Percentiles rank a stretch among this genome's conserved stretches.
Conservation (phyloP, 2,329 filamentous ascomycete species). For the Stagonosporopsis chrysanthemi region DNA sequence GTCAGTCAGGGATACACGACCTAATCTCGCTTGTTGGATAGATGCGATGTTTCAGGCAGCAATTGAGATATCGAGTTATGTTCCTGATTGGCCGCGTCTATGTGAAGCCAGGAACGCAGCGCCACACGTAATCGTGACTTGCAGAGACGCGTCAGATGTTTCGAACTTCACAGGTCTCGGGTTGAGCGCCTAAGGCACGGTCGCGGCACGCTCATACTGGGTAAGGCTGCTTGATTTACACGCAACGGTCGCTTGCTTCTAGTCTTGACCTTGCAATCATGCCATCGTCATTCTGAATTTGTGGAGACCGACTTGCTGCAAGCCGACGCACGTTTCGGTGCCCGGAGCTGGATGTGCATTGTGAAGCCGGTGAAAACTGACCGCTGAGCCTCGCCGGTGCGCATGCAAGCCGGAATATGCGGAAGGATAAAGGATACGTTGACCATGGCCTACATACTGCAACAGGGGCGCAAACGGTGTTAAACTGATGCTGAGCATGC, state of each 20-base stretch:
- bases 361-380: slow-evolving; percentile 1
- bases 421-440: slow-evolving; percentile 1
- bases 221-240: slow-evolving; percentile 18
- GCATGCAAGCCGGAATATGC: slow-evolving; percentile 6
- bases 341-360: neutral
- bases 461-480: slow-evolving; percentile 1
- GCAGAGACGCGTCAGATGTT: slow-evolving; percentile 18
- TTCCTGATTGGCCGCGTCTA: neutral
- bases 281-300: neutral
- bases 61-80: neutral
- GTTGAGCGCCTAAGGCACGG: slow-evolving; percentile 11
- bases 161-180: slow-evolving; percentile 8
- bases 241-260: slow-evolving; percentile 16
- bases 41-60: slow-evolving; percentile 7
- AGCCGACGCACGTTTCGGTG: neutral
- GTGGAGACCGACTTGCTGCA: slow-evolving; percentile 3
- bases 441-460: slow-evolving; percentile 1
- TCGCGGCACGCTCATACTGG: neutral
- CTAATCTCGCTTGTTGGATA: slow-evolving; percentile 12
- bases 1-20: neutral
- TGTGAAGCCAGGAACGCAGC: neutral
- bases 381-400: slow-evolving; percentile 6
- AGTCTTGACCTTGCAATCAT: slow-evolving; percentile 15
- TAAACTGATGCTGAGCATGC: slow-evolving; percentile 4
- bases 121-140: slow-evolving; percentile 4